Evolutionary conservation across 495 filamentous ascomycete genomes (phyloP).

Genomic region (Talaromyces liani): DNA sequence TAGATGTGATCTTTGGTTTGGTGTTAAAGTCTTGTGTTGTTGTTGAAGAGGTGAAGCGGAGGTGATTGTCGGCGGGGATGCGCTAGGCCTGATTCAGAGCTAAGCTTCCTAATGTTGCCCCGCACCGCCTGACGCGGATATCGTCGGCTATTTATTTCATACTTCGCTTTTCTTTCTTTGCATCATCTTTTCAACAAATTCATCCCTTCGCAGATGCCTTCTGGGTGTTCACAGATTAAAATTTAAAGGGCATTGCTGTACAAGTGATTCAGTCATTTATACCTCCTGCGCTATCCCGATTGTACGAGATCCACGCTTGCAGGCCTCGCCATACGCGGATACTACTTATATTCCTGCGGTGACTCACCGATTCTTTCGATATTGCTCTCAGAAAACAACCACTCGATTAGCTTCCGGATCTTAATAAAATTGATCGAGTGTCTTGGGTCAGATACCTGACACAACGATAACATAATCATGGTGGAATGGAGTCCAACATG

Average conservation of each 20-base stretch:
- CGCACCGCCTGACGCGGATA: background rate
- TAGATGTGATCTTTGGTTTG: background rate
- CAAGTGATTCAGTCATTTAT: background rate
- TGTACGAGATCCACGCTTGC: background rate
- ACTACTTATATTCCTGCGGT: background rate
- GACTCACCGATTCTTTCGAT: background rate
- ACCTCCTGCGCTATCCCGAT: background rate
- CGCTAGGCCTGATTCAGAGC: background rate
- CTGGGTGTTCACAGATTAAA: no score
- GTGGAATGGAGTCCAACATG: conserved; percentile 10
- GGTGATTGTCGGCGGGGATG: background rate
- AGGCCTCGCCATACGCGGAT: background rate
- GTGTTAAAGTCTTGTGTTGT: background rate
- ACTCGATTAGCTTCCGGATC: background rate
- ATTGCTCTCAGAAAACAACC: background rate
- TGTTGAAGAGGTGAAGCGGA: background rate
- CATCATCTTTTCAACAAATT: background rate
- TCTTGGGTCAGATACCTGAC: background rate
- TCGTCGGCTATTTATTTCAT: background rate
- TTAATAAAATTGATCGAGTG: background rate
- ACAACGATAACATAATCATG: background rate
- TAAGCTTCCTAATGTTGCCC: background rate
- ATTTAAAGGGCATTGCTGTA: no score
- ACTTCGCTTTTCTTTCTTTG: background rate
- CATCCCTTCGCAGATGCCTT: no score